phyloP scores from a whole-genome alignment of 2,329 filamentous ascomycete species.

The Fusarium torreyae region DNA sequence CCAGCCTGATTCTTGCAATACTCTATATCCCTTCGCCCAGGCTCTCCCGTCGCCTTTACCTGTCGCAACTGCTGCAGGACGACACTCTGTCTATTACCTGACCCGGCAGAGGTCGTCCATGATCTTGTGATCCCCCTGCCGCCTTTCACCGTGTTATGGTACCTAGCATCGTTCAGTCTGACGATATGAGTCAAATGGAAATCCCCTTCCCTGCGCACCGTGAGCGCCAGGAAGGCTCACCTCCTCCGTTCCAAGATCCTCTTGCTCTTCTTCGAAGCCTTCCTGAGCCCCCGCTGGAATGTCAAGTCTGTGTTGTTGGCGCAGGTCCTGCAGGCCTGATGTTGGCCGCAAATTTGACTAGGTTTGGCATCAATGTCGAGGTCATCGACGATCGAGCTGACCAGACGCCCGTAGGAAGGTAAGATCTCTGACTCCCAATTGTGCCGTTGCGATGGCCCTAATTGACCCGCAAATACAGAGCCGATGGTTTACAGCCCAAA shows the following conservation, averaged over 20 bases:
- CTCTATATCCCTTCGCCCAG: conserved; percentile 11
- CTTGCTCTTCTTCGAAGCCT: conserved; percentile 65
- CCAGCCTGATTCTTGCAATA: conserved; percentile 29
- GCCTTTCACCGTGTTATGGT: conserved; percentile 42
- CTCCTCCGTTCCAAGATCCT: conserved; percentile 59
- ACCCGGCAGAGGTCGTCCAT: conserved; percentile 50
- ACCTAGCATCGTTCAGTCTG: conserved; percentile 56
- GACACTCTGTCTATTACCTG: conserved; percentile 46
- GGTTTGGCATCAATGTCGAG: conserved; percentile 75
- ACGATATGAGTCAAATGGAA: conserved; percentile 48
- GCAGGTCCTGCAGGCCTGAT: conserved; percentile 71
- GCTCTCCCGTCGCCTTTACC: conserved; percentile 16
- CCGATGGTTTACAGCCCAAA: conserved; percentile 83
- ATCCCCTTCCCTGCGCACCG: conserved; percentile 42
- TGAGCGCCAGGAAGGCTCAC: conserved; percentile 50
- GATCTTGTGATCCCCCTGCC: conserved; percentile 41
- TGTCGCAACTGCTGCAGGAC: conserved; percentile 41
- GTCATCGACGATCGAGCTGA: conserved; percentile 79
- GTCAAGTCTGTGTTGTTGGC: conserved; percentile 68
- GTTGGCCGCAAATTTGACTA: conserved; percentile 69
- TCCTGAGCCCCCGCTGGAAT: conserved; percentile 62
- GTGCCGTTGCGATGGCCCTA: conserved; percentile 7
- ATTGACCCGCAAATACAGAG: conserved; percentile 57
- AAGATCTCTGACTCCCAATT: conserved; percentile 36
- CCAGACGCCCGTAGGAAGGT: conserved; percentile 75